A percentile compares a stretch with the other conserved stretches of the same genome.
These are phyloP conservation scores for Beauveria caledonica DNA, from an alignment of 2,329 filamentous ascomycete species.

Conservation along the genomic window DNA sequence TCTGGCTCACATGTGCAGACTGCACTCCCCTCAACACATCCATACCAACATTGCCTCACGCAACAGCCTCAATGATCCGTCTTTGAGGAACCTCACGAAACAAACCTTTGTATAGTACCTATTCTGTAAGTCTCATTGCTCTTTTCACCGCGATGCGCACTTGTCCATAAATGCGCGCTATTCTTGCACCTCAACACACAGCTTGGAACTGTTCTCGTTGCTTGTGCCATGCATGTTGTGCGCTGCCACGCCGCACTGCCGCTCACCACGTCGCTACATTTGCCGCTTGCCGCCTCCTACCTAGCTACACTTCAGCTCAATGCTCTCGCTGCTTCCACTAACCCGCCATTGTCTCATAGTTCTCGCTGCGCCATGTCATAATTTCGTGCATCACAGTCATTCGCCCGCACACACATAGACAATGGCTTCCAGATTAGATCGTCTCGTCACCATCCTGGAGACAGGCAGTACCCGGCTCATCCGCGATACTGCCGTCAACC, in stretches of 20 bases:
- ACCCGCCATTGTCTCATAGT: not conserved
- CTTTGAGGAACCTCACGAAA: not conserved
- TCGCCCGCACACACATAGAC: not conserved
- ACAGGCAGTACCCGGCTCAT: constrained; percentile 95
- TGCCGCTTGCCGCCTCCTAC: not conserved
- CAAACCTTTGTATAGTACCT: not conserved
- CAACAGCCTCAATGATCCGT: not conserved
- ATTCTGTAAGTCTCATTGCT: not conserved
- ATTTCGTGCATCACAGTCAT: not conserved
- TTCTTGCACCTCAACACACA: not conserved
- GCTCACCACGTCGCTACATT: not conserved
- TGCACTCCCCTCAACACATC: not conserved
- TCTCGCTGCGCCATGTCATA: constrained; percentile 5
- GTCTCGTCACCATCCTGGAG: constrained; percentile 68
- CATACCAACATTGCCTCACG: not conserved
- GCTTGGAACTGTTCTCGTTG: not conserved
- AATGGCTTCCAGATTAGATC: constrained; percentile 13
- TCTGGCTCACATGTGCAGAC: not conserved
- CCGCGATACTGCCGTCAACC: constrained; percentile 91
- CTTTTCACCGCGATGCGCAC: not conserved
- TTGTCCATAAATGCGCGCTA: not conserved
- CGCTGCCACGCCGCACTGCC: not conserved
- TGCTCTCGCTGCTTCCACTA: not conserved
- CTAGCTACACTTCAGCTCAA: not conserved
- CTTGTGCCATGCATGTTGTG: not conserved